Conservation (phyloP, 2,329 filamentous ascomycete genomes). For the Periglandula ipomoeae region DNA sequence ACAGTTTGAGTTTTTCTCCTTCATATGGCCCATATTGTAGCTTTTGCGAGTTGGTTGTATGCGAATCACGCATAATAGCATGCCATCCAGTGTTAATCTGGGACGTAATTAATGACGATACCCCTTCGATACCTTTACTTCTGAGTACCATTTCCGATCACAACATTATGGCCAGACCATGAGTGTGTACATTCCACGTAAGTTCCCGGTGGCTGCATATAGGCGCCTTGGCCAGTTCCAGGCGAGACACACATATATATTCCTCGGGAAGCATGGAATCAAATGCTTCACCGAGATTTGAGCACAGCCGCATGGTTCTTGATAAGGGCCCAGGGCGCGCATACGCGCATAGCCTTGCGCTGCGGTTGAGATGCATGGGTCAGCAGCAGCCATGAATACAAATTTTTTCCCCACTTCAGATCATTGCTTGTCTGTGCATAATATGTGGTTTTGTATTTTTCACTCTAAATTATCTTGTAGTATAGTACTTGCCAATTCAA, state of each 20-base stretch:
- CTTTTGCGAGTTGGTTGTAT: neutral
- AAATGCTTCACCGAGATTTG: neutral
- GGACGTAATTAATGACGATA: constrained; percentile 8
- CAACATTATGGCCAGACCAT: neutral
- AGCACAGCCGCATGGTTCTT: neutral
- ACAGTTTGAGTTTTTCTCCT: neutral
- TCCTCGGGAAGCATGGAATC: neutral
- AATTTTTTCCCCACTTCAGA: neutral
- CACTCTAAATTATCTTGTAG: too few relatives aligned
- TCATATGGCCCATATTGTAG: neutral
- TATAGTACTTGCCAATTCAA: too few relatives aligned
- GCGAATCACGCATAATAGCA: neutral
- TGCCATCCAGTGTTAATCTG: constrained; percentile 2
- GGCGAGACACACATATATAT: neutral
- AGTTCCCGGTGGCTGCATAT: neutral
- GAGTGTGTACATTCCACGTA: neutral
- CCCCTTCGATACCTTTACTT: neutral
- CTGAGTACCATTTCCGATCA: neutral
- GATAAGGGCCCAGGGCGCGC: neutral
- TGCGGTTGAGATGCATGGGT: neutral
- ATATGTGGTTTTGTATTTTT: neutral
- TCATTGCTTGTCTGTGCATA: neutral
- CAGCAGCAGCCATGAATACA: constrained; percentile 1
- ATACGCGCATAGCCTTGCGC: constrained; percentile 1
- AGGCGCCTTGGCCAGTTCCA: neutral